phyloP scores from a whole-genome alignment of 2,329 filamentous ascomycete genomes.

The Hypoxylon sp. region DNA sequence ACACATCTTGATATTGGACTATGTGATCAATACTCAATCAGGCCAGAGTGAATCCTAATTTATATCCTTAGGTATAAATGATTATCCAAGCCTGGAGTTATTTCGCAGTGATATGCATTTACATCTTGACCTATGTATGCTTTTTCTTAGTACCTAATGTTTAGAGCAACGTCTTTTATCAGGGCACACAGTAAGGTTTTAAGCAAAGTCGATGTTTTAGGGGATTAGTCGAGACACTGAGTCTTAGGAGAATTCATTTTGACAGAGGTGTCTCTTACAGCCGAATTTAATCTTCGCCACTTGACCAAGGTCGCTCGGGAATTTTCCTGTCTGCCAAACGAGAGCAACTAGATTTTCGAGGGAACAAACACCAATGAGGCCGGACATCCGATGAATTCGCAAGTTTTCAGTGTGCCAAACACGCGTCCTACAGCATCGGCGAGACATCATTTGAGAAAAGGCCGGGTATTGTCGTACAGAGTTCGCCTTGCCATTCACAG shows the following conservation, averaged over 20 bases:
- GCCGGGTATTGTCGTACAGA: conserved; percentile 27
- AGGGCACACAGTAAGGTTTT: background rate
- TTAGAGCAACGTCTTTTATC: background rate
- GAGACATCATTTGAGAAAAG: conserved; percentile 38
- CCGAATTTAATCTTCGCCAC: background rate
- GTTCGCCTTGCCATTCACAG: conserved; percentile 13
- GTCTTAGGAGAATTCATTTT: background rate
- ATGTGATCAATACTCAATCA: background rate
- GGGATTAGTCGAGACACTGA: background rate
- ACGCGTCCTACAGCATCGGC: conserved; percentile 36
- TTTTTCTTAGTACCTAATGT: background rate
- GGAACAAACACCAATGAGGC: background rate
- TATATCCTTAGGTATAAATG: too few relatives aligned
- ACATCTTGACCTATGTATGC: too few relatives aligned
- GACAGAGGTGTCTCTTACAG: background rate
- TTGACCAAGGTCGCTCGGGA: background rate
- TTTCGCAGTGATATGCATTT: too few relatives aligned
- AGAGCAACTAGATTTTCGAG: background rate
- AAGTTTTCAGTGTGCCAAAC: conserved; percentile 19
- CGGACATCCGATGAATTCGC: conserved; percentile 23
- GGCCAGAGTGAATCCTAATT: too few relatives aligned
- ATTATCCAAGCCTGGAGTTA: too few relatives aligned
- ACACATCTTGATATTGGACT: background rate
- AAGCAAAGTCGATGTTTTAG: background rate
- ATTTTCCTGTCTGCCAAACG: conserved; percentile 1